Percentiles rank a stretch among this genome's conserved stretches.
These are phyloP conservation scores for Hawksworthiomyces lignivorus DNA, from an alignment of 2,329 filamentous ascomycete species.

Conservation along the genomic window DNA sequence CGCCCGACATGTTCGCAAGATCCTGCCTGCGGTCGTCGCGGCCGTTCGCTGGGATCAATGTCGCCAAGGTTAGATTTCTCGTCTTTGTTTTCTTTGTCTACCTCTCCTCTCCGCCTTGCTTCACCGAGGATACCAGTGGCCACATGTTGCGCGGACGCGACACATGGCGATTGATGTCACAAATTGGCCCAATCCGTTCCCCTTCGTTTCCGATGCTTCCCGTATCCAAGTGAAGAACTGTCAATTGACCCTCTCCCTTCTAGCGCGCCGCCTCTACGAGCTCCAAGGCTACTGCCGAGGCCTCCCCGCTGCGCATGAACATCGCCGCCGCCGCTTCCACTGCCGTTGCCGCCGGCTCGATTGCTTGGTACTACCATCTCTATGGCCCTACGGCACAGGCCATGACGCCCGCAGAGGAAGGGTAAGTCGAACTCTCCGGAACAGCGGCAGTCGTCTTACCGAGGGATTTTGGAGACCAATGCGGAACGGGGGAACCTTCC, in stretches of 20 bases:
- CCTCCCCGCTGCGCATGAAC: conserved; percentile 73
- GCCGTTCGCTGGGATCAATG: conserved; percentile 67
- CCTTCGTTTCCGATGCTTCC: conserved; percentile 4
- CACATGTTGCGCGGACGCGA: no score
- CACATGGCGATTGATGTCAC: no score
- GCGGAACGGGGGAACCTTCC: no score
- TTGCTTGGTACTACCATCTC: conserved; percentile 96
- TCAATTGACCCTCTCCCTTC: conserved; percentile 7
- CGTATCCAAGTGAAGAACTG: not conserved
- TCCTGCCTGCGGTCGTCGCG: conserved; percentile 84
- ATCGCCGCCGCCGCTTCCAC: conserved; percentile 81
- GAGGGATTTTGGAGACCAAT: not conserved
- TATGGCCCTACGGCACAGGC: conserved; percentile 85
- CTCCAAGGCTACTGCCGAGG: conserved; percentile 62
- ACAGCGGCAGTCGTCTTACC: conserved; percentile 13
- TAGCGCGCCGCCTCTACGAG: conserved; percentile 64
- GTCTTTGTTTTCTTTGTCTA: not conserved
- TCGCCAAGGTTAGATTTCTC: conserved; percentile 54
- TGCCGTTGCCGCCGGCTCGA: conserved; percentile 75
- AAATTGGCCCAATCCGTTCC: conserved; percentile 5
- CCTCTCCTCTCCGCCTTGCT: not conserved
- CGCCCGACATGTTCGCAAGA: conserved; percentile 82
- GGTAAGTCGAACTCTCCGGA: conserved; percentile 61
- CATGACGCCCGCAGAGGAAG: conserved; percentile 91
- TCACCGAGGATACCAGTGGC: no score